Percentiles rank a stretch among this genome's conserved stretches.
Conservation (phyloP, 2,329 filamentous ascomycete genomes). For the Erysiphe pulchra region DNA sequence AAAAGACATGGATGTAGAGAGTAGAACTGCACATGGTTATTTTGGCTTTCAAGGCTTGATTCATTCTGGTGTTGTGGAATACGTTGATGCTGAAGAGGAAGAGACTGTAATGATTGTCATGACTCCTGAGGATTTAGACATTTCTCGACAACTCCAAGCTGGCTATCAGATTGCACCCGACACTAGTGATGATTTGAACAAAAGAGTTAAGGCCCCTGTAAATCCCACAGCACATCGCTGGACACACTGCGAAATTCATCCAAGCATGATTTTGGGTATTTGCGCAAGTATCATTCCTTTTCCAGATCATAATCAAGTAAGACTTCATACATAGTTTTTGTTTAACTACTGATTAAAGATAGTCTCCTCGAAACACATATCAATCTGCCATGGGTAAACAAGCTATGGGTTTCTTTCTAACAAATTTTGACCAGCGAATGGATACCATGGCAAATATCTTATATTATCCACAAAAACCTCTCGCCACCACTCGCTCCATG, state of each 20-base stretch:
- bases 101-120: constrained; percentile 98
- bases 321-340: constrained; percentile 8
- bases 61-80: constrained; percentile 68
- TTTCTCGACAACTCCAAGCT: constrained; percentile 41
- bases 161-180: constrained; percentile 34
- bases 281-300: constrained; percentile 99
- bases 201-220: constrained; percentile 65
- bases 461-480: constrained; percentile 93
- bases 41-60: constrained; percentile 81
- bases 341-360: constrained; percentile 13
- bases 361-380: constrained; percentile 96
- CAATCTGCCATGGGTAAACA: constrained; percentile 99
- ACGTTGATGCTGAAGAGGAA: constrained; percentile 92
- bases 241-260: constrained; percentile 97
- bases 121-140: constrained; percentile 84
- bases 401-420: constrained; percentile 97
- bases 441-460: constrained; percentile 99
- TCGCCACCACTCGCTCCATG: constrained; percentile 92
- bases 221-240: constrained; percentile 77
- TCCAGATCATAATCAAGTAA: constrained; percentile 85
- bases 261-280: constrained; percentile 95
- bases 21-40: constrained; percentile 28
- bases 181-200: constrained; percentile 47
- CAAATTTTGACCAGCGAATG: constrained; percentile 92
- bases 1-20: constrained; percentile 29